Conservation (phyloP, 75 land plant species). For the Larix kaempferi region DNA sequence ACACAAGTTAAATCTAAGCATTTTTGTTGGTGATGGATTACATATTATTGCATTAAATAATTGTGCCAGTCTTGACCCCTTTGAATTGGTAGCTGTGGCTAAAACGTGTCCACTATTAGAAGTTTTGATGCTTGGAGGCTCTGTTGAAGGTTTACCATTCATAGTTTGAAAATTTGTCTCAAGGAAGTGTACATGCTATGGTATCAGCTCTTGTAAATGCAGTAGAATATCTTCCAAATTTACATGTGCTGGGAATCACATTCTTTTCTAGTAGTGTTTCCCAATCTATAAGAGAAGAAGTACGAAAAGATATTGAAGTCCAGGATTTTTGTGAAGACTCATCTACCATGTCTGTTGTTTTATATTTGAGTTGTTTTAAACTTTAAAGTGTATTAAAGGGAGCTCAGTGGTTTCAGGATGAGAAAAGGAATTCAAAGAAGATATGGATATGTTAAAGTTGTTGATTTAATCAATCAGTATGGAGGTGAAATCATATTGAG, state of each 20-base stretch:
- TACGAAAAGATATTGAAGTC: no score
- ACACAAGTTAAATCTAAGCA: constrained; percentile 12
- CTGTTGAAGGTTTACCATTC: constrained; percentile 24
- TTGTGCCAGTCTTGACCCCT: constrained; percentile 26
- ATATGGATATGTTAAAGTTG: no score
- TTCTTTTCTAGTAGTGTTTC: constrained; percentile 29
- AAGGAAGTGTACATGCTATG: constrained; percentile 17
- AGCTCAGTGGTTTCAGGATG: no score
- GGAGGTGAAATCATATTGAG: no score
- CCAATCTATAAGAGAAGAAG: constrained; percentile 21
- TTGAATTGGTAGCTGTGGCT: constrained; percentile 30
- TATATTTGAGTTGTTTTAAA: no score
- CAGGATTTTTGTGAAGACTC: no score
- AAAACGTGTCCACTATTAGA: constrained; percentile 24
- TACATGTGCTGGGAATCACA: constrained; percentile 33
- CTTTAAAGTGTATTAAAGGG: no score
- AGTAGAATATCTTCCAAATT: constrained; percentile 5
- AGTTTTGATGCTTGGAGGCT: constrained; percentile 32
- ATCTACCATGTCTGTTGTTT: no score
- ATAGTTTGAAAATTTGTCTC: constrained; percentile 11
- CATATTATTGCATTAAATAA: constrained; percentile 34
- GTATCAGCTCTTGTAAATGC: constrained; percentile 19
- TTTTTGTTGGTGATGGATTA: constrained; percentile 17
- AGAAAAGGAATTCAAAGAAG: no score
- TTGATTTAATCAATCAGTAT: no score